Evolutionary conservation across 768 basidiomycete genomes (phyloP).

Genomic region (Termitomyces bulborhizus): DNA sequence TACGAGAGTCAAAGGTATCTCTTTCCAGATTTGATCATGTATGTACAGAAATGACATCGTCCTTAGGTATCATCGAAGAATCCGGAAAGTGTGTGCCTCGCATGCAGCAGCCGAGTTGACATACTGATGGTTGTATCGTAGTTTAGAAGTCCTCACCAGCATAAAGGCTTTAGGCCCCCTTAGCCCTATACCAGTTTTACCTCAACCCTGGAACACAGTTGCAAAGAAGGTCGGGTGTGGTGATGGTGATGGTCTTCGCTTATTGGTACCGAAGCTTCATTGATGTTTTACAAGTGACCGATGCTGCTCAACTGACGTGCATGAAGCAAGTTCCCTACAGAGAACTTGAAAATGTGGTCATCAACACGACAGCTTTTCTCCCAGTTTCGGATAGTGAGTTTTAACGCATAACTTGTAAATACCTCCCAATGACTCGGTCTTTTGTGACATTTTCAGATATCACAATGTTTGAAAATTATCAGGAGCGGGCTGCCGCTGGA

Average conservation of each 20-base stretch:
- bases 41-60: neutral
- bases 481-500: conserved; percentile 9
- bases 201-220: conserved; percentile 8
- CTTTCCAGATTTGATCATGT: neutral
- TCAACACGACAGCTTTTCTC: conserved; percentile 20
- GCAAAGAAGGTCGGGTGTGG: conserved; percentile 27
- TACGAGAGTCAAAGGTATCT: conserved; percentile 17
- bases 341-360: conserved; percentile 23
- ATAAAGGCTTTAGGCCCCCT: neutral
- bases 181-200: neutral
- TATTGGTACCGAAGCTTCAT: neutral
- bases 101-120: neutral
- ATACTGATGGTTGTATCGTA: neutral
- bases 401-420: too few species aligned
- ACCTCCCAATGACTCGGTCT: neutral
- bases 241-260: conserved; percentile 15
- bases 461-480: conserved; percentile 25
- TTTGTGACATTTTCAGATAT: conserved; percentile 14
- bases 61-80: conserved; percentile 24
- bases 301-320: conserved; percentile 24
- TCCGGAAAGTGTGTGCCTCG: conserved; percentile 26
- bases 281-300: conserved; percentile 9
- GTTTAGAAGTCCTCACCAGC: neutral
- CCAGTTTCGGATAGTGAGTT: conserved; percentile 25
- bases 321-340: conserved; percentile 25